Conservation (phyloP, 179 eudicot genomes). For the Camellia oleifera region DNA sequence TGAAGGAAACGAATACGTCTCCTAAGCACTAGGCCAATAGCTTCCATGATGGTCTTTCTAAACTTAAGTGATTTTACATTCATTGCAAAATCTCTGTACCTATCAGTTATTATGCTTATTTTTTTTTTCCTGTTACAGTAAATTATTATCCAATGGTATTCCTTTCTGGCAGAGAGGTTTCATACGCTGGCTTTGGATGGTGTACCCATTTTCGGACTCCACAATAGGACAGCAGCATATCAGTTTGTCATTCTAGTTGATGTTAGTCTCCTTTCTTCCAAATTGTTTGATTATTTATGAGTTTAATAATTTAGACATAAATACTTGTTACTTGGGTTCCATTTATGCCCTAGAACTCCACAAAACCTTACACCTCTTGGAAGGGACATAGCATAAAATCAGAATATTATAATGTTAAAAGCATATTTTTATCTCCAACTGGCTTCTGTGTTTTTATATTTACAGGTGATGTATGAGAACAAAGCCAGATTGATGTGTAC, state of each 20-base stretch:
- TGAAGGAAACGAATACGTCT: not conserved
- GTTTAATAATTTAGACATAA: no score
- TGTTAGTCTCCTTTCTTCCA: constrained; percentile 48
- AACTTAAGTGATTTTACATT: not conserved
- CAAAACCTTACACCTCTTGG: not conserved
- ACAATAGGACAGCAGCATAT: constrained; percentile 89
- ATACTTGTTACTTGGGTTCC: no score
- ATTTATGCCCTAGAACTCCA: no score
- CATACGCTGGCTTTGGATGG: constrained; percentile 90
- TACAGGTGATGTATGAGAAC: constrained; percentile 92
- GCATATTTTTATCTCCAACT: not conserved
- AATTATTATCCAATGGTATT: not conserved
- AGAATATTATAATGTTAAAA: not conserved
- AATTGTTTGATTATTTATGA: not conserved
- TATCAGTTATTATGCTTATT: not conserved
- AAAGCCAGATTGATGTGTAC: constrained; percentile 76
- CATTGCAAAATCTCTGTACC: not conserved
- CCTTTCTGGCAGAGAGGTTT: constrained; percentile 55
- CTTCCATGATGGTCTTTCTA: not conserved
- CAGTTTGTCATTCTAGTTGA: constrained; percentile 96
- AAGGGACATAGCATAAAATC: not conserved
- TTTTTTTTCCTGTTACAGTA: not conserved
- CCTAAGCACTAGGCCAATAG: not conserved
- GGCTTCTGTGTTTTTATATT: not conserved
- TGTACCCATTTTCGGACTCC: constrained; percentile 76